Evolutionary conservation across 2,329 filamentous ascomycete genomes (phyloP), one percentile per base, ranked within the genome.

Genomic region (Amesomyces nigricolor): DNA sequence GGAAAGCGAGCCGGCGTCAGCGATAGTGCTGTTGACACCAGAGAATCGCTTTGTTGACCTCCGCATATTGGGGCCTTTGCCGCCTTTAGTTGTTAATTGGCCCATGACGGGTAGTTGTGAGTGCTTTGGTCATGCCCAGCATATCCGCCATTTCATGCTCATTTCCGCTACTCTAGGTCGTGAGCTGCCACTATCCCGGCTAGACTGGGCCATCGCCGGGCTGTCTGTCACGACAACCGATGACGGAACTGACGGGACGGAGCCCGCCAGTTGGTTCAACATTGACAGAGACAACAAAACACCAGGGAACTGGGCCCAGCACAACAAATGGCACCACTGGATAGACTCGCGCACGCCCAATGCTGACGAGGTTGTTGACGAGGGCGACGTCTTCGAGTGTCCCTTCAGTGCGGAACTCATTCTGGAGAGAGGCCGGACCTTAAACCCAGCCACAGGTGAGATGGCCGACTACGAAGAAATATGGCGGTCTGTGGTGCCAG

Each of bases 161-260:
- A 50, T 26, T 5, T 2, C 32, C 11, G 14, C 7, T 10, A 6
- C 26, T 7, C 16, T 8, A 50, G 19, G 40, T 8, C 1, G 14
- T 32, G 38, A 29, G 35, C 39, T 58, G 26, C 52, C 58, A 5
- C 38, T 54, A 10, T 52, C 60, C 16, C 64, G 72, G 0, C 72
- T 88, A 2, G 83, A 87, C 62, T 88, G 85, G 85, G 84, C 78
- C 4, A 84, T 87, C 61, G 81, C 79, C 0, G 85, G 85, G 0
- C 72, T 71, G 0, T 75, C 73, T 0, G 6, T 43, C 58, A 62
- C 29, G 54, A 63, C 5, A 61, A 61, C 5, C 13, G 32, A 35
- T 4, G 32, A 35, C 11, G 32, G 11, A 1, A 35, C 11, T 35
- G 32, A 35, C 11, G 32, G 22, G 4, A 35, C 9, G 32, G 11